Evolutionary conservation across 164 flowering plant species (phyloP).

Genomic region (Paratinospora sagittata): DNA sequence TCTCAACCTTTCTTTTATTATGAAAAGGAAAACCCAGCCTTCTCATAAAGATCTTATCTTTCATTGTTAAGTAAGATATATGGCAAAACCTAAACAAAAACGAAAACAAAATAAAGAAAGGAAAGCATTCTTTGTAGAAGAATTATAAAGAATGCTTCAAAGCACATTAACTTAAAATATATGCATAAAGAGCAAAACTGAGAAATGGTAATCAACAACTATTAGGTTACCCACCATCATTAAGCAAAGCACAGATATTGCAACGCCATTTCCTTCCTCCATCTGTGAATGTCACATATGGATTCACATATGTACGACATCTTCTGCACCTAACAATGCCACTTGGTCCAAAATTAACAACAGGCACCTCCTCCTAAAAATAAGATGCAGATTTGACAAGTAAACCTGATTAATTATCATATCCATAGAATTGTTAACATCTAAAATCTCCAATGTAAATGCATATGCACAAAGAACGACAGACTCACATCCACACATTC

Average conservation of each 20-base stretch:
- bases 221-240: constrained; percentile 63
- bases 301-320: constrained; percentile 94
- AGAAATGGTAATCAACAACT: background rate
- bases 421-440: constrained; percentile 3
- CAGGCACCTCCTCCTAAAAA: constrained; percentile 87
- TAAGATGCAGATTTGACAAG: constrained; percentile 7
- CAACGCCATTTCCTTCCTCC: constrained; percentile 96
- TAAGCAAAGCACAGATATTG: constrained; percentile 81
- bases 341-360: constrained; percentile 68
- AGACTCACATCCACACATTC: background rate
- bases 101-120: background rate
- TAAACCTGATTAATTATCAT: background rate
- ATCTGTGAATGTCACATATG: constrained; percentile 80
- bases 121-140: background rate
- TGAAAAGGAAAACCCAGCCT: background rate
- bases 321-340: constrained; percentile 92
- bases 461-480: background rate
- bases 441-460: background rate
- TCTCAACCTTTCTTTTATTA: background rate
- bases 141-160: background rate
- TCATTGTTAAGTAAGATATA: background rate
- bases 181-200: background rate
- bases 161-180: background rate
- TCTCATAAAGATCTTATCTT: no score
- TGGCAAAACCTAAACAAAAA: no score